Conservation (phyloP, 2,329 filamentous ascomycete species). For the Penicillium sp. region DNA sequence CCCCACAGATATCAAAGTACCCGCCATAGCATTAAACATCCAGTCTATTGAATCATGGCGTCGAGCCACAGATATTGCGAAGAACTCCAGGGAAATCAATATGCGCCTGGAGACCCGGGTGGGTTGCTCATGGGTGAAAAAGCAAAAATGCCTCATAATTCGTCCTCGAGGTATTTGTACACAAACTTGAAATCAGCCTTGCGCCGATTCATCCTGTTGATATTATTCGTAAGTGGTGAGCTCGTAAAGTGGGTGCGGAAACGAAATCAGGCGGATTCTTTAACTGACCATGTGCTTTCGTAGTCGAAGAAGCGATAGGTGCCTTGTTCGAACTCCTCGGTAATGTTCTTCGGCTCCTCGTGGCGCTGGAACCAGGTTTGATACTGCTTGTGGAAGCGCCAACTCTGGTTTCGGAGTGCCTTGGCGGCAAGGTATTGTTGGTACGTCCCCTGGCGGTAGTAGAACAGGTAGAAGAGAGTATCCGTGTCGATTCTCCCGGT, state of each 20-base stretch:
- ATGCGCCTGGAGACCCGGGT: slow-evolving; percentile 3
- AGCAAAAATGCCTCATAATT: slow-evolving; percentile 54
- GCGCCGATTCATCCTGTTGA: slow-evolving; percentile 87
- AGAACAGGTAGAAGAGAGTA: slow-evolving; percentile 97
- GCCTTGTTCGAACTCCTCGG: slow-evolving; percentile 97
- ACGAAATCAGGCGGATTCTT: slow-evolving; percentile 1
- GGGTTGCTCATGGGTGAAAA: slow-evolving; percentile 9
- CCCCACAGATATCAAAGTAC: slow-evolving; percentile 13
- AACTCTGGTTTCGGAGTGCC: slow-evolving; percentile 96
- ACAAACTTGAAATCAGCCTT: slow-evolving; percentile 98
- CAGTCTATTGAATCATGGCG: slow-evolving; percentile 9
- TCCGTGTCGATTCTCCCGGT: slow-evolving; percentile 81
- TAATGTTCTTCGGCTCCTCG: slow-evolving; percentile 97
- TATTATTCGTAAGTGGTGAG: slow-evolving; percentile 12
- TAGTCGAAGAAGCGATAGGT: slow-evolving; percentile 99
- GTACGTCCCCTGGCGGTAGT: slow-evolving; percentile 94
- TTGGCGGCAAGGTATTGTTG: slow-evolving; percentile 95
- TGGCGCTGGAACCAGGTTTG: slow-evolving; percentile 99
- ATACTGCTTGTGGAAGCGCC: slow-evolving; percentile 99
- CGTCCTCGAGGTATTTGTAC: slow-evolving; percentile 96
- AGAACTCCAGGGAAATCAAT: slow-evolving; percentile 4
- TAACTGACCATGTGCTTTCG: slow-evolving; percentile 89
- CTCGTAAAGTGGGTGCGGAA: slow-evolving; percentile 2
- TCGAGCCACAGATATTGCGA: background rate
- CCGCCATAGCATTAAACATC: slow-evolving; percentile 6